Evolutionary conservation across 140 eudicot genomes (phyloP).

Genomic region (Anethum foeniculum): DNA sequence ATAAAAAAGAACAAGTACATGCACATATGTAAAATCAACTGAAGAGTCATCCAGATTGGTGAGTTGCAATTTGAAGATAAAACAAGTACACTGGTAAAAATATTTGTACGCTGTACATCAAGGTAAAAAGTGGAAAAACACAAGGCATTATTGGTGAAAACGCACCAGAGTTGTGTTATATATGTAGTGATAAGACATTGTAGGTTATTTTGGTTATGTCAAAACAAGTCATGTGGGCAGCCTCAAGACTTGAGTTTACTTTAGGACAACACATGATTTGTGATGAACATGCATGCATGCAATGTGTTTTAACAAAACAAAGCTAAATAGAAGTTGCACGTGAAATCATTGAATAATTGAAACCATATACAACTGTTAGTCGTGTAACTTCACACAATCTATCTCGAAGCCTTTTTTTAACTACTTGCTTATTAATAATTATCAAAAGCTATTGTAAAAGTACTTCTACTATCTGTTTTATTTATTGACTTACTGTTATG

Average conservation of each 20-base stretch:
- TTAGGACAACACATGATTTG: neutral
- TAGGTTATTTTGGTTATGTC: neutral
- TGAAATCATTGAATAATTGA: slow-evolving; percentile 1
- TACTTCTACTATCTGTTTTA: neutral
- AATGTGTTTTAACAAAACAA: slow-evolving; percentile 5
- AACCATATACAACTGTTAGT: neutral
- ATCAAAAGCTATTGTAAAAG: neutral
- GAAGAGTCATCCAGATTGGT: no score
- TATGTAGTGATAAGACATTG: neutral
- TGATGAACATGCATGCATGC: neutral
- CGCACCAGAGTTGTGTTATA: neutral
- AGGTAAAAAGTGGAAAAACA: neutral
- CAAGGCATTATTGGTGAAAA: neutral
- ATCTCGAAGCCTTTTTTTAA: neutral
- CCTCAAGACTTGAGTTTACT: neutral
- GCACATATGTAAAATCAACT: no score
- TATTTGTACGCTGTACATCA: neutral
- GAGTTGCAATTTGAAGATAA: neutral
- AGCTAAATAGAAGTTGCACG: slow-evolving; percentile 3
- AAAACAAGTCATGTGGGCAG: slow-evolving; percentile 5
- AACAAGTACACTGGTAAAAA: neutral
- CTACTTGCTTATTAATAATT: neutral
- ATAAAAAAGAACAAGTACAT: no score
- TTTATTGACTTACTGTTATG: neutral
- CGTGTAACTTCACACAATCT: neutral